Evolutionary conservation across 495 filamentous ascomycete species (phyloP), one percentile per base, ranked within the genome.

Genomic region (Cetradonia linearis): DNA sequence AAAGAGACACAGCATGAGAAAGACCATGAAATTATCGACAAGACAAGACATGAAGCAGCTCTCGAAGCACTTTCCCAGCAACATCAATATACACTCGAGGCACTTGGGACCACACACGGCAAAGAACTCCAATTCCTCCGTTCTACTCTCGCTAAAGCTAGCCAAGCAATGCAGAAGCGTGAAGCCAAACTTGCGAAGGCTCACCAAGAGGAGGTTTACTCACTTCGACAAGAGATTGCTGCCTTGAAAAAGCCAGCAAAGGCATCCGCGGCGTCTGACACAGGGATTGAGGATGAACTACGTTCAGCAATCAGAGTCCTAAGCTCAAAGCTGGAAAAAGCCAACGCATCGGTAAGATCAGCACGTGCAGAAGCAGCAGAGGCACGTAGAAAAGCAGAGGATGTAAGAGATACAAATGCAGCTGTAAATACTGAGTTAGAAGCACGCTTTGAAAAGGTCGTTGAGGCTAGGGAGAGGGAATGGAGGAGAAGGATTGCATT

Each of bases 401-500:
- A 59, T 13, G 37, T 33, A 5, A 14, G 52, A 14, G 56, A 57
- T 10, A 54, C 56, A 16, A 65, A 67, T n/a, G 47, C 58, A 27
- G 49, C 42, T 14, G 62, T 66, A 16, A 66, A 66, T 36, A 48
- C 56, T 0, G 66, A 68, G 52, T 37, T 68, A 16, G 64, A 66
- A 55, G 52, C 53, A 58, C 70, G 73, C 28, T 76, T 81, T 42
- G 70, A 72, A 6, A 63, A 70, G 48, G 74, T 73, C 6, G 70
- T 77, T 16, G 76, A 79, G 42, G 74, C 73, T 58, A 71, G 76
- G 38, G 78, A 81, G 65, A 70, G 70, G 38, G 77, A 80, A 58
- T 81, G 78, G 78, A 71, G 77, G 57, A 70, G 74, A 1, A 73
- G 78, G 13, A 68, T 77, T 13, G 73, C 81, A 50, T 62, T 83